These are phyloP conservation scores for Suillus subaureus DNA, from an alignment of 768 basidiomycete genomes.

Conservation along the genomic window DNA sequence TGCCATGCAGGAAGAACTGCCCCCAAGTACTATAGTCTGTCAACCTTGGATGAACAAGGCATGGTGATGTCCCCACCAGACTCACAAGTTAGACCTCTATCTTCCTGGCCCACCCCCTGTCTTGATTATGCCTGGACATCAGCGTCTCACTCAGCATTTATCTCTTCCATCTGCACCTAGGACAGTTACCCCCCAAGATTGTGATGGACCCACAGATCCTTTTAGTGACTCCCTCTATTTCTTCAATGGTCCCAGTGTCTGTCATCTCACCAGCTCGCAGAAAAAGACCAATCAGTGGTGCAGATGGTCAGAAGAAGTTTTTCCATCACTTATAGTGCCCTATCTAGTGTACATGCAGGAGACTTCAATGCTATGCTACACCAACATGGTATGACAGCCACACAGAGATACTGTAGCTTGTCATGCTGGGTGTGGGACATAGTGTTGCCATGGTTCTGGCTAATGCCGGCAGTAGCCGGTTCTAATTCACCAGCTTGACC, in stretches of 20 bases:
- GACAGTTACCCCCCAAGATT: neutral
- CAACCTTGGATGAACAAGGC: neutral
- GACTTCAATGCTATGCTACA: neutral
- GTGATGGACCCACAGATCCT: neutral
- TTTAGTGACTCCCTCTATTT: neutral
- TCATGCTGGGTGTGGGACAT: neutral
- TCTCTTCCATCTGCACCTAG: neutral
- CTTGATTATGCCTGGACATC: neutral
- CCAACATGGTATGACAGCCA: no score
- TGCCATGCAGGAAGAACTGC: neutral
- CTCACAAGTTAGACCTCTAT: neutral
- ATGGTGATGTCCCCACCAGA: neutral
- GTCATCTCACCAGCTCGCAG: slow-evolving; percentile 3
- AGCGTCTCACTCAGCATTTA: neutral
- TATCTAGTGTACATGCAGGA: slow-evolving; percentile 1
- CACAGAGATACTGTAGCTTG: neutral
- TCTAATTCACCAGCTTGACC: no score
- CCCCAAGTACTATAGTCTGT: neutral
- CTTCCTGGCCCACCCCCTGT: no score
- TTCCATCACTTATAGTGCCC: slow-evolving; percentile 4
- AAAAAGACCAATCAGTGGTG: slow-evolving; percentile 7
- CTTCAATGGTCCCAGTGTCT: neutral
- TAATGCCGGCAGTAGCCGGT: no score
- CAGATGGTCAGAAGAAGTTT: slow-evolving; percentile 1
- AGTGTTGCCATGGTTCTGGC: no score